These are phyloP conservation scores for Glebionis coronaria DNA, from an alignment of 129 eudicot species.

Conservation along the genomic window DNA sequence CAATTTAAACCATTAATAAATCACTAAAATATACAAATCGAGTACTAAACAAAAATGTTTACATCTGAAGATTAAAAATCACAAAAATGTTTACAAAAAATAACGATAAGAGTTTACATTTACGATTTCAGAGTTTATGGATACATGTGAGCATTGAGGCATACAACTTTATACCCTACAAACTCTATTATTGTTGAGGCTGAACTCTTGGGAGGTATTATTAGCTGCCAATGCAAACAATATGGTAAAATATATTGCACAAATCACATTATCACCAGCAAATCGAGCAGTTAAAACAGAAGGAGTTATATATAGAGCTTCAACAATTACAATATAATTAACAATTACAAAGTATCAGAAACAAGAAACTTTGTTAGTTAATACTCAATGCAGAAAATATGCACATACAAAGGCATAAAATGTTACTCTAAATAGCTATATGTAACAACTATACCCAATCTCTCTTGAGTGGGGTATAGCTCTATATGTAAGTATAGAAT, in stretches of 20 bases:
- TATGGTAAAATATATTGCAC: conserved; percentile 79
- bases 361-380: conserved; percentile 15
- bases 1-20: no score
- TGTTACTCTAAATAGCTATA: background rate
- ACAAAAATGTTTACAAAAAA: no score
- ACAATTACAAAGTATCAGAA: conserved; percentile 54
- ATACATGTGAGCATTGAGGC: no score
- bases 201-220: conserved; percentile 65
- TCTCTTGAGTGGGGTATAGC: no score
- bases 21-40: no score
- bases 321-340: conserved; percentile 81
- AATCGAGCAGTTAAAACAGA: conserved; percentile 83
- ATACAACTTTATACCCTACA: no score
- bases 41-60: no score
- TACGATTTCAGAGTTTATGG: no score
- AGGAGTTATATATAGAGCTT: conserved; percentile 65
- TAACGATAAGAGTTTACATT: no score
- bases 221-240: conserved; percentile 82
- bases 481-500: background rate
- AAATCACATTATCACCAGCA: conserved; percentile 89
- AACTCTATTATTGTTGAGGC: no score
- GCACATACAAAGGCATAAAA: conserved; percentile 8
- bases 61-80: no score
- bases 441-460: no score
- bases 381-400: conserved; percentile 15